A percentile compares a stretch with the other conserved stretches of the same genome.
Evolutionary conservation across 306 rosid species (phyloP).

Genomic region (Lathyrus oleraceus): DNA sequence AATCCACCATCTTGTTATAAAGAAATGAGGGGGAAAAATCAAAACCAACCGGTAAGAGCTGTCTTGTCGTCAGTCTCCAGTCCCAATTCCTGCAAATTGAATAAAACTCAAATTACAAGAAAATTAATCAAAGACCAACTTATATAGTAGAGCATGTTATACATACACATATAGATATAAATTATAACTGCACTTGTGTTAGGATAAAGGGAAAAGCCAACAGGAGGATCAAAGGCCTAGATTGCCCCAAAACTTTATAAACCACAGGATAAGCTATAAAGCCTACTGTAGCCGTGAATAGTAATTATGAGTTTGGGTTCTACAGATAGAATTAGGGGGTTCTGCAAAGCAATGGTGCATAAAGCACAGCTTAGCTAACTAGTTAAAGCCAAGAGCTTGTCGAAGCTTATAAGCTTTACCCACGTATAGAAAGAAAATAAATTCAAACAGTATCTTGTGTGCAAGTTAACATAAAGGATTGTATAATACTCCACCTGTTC

Average conservation of each 20-base stretch:
- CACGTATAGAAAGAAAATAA: conserved; percentile 13
- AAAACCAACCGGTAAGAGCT: conserved; percentile 88
- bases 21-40: conserved; percentile 22
- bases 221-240: conserved; percentile 31
- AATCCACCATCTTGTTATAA: conserved; percentile 7
- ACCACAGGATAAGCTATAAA: conserved; percentile 14
- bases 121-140: conserved; percentile 23
- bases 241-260: conserved; percentile 16
- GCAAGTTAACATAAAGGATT: conserved; percentile 3
- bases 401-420: neutral
- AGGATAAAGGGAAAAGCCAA: conserved; percentile 14
- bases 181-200: conserved; percentile 10
- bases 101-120: conserved; percentile 28
- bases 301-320: conserved; percentile 9
- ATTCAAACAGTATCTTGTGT: neutral
- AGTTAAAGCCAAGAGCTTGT: conserved; percentile 4
- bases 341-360: conserved; percentile 8
- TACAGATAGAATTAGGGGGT: conserved; percentile 4
- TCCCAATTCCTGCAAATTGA: conserved; percentile 79
- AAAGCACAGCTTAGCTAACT: conserved; percentile 25
- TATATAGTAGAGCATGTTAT: neutral
- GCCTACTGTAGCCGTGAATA: neutral
- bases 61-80: conserved; percentile 99
- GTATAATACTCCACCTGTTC: no score
- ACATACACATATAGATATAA: neutral